Evolutionary conservation across 2,329 filamentous ascomycete genomes (phyloP).

Genomic region (Huntiella bhutanensis): DNA sequence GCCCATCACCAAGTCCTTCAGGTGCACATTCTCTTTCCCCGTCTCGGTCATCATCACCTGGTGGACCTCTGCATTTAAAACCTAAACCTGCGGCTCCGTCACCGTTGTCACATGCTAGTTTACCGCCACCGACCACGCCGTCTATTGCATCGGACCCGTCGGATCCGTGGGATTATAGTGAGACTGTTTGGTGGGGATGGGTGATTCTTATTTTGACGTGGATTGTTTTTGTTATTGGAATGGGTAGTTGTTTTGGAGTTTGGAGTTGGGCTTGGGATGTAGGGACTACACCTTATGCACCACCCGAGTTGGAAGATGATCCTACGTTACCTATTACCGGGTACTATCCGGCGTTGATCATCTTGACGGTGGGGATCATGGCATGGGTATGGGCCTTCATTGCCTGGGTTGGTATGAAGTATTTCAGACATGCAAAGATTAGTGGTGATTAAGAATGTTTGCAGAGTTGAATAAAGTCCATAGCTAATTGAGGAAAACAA

Average conservation of each 20-base stretch:
- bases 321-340: constrained; percentile 86
- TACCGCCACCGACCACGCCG: constrained; percentile 4
- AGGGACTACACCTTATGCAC: constrained; percentile 84
- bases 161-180: constrained; percentile 67
- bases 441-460: constrained; percentile 26
- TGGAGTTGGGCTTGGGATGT: constrained; percentile 99
- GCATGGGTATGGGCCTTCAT: constrained; percentile 97
- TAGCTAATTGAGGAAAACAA: background rate
- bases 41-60: background rate
- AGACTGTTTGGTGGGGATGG: constrained; percentile 98
- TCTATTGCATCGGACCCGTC: constrained; percentile 25
- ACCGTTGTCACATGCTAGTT: constrained; percentile 3
- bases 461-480: background rate
- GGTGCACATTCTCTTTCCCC: background rate
- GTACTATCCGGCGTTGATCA: constrained; percentile 88
- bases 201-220: constrained; percentile 78
- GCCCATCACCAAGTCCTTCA: background rate
- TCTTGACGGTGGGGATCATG: constrained; percentile 77
- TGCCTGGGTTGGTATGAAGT: constrained; percentile 98
- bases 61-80: background rate
- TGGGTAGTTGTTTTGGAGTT: constrained; percentile 84
- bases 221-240: constrained; percentile 88
- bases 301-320: constrained; percentile 88
- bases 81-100: constrained; percentile 4
- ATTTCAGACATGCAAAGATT: constrained; percentile 94